These are phyloP conservation scores for Fomitopsis pulvina DNA, from an alignment of 768 basidiomycete genomes.

Conservation along the genomic window DNA sequence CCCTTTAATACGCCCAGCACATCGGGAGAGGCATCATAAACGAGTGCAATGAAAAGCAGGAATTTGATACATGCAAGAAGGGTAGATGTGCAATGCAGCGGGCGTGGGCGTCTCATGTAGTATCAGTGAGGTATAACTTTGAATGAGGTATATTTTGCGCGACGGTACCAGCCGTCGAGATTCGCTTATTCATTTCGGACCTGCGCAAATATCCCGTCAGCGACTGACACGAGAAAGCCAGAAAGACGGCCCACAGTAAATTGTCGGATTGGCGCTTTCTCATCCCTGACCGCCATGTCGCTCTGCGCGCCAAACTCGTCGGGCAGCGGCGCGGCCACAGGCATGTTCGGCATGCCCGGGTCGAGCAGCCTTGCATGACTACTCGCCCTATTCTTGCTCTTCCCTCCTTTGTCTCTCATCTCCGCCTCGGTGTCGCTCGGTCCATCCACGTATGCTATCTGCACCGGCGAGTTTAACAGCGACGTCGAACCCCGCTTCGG, in stretches of 20 bases:
- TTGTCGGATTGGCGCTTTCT: constrained; percentile 6
- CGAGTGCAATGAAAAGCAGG: neutral
- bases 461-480: constrained; percentile 14
- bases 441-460: constrained; percentile 2
- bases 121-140: constrained; percentile 12
- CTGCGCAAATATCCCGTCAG: neutral
- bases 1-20: neutral
- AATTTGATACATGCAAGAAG: neutral
- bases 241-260: constrained; percentile 9
- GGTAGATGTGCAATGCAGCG: neutral
- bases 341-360: constrained; percentile 11
- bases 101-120: neutral
- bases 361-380: constrained; percentile 13
- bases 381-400: constrained; percentile 1
- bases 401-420: neutral
- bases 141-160: neutral
- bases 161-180: neutral
- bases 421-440: neutral
- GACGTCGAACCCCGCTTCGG: constrained; percentile 10
- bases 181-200: constrained; percentile 16
- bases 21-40: constrained; percentile 1
- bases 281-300: constrained; percentile 1
- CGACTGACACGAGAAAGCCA: neutral
- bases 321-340: constrained; percentile 13
- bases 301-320: constrained; percentile 16